Conservation (phyloP, 2,329 filamentous ascomycete genomes). For the Xylariaceae sp. region DNA sequence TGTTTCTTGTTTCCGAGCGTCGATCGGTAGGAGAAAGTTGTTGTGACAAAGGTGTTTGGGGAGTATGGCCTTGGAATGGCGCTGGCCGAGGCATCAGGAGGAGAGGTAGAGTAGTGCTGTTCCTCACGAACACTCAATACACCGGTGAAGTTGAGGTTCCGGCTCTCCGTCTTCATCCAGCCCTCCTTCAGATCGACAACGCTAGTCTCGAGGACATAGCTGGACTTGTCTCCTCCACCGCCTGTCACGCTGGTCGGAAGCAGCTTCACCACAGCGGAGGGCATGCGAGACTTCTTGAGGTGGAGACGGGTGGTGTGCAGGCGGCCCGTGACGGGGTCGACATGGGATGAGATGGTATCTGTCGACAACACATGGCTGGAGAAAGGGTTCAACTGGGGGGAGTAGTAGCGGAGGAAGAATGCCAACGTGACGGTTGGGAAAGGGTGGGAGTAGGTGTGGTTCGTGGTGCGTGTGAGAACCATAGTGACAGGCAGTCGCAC, state of each 20-base stretch:
- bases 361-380: constrained; percentile 76
- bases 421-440: constrained; percentile 82
- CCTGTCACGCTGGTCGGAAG: constrained; percentile 66
- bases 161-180: constrained; percentile 77
- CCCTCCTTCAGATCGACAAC: constrained; percentile 74
- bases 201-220: constrained; percentile 75
- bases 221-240: constrained; percentile 63
- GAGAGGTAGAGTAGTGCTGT: constrained; percentile 55
- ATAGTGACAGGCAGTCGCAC: constrained; percentile 35
- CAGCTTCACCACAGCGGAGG: constrained; percentile 67
- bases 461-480: constrained; percentile 60
- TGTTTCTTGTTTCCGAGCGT: constrained; percentile 64
- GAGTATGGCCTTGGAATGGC: constrained; percentile 16
- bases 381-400: constrained; percentile 67
- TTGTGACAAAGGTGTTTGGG: constrained; percentile 59
- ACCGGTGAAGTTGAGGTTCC: constrained; percentile 77
- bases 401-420: constrained; percentile 83
- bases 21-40: constrained; percentile 68
- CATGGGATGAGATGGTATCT: constrained; percentile 70
- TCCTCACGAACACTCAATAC: constrained; percentile 73
- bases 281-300: constrained; percentile 74
- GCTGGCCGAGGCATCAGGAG: constrained; percentile 31
- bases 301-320: constrained; percentile 75
- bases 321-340: constrained; percentile 68
- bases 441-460: constrained; percentile 71